Conservation (phyloP, 2,329 filamentous ascomycete genomes). For the Phialocephala sp. region DNA sequence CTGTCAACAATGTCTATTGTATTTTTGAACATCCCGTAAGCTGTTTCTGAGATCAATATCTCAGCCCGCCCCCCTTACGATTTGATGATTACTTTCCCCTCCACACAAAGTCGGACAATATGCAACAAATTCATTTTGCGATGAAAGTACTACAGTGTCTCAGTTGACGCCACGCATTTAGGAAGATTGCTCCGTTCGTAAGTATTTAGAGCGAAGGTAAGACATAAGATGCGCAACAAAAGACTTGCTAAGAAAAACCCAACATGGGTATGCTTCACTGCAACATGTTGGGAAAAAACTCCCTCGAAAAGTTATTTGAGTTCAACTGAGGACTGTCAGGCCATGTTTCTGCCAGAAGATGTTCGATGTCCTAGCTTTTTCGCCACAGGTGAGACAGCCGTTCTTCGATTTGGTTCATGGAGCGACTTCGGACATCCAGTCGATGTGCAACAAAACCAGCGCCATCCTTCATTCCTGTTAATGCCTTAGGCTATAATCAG, state of each 20-base stretch:
- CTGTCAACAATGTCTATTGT: too few relatives aligned
- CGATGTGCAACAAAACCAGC: conserved; percentile 2
- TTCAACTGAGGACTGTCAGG: too few relatives aligned
- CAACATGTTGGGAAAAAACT: too few relatives aligned
- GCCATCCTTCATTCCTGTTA: not conserved
- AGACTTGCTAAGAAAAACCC: not conserved
- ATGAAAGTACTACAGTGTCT: not conserved
- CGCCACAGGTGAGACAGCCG: not conserved
- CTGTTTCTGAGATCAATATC: too few relatives aligned
- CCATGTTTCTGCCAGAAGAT: not conserved
- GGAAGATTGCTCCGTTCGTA: too few relatives aligned
- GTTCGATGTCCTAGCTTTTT: not conserved
- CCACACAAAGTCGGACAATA: not conserved
- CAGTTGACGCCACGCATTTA: too few relatives aligned
- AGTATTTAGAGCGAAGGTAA: not conserved
- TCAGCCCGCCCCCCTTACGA: not conserved
- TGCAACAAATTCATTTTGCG: not conserved
- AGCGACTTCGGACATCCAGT: conserved; percentile 2
- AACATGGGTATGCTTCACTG: not conserved
- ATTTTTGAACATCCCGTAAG: too few relatives aligned
- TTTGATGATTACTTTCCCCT: not conserved
- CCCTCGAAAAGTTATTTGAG: too few relatives aligned
- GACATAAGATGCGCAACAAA: not conserved
- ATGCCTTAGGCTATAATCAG: not conserved
- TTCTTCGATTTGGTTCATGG: not conserved